phyloP scores from a whole-genome alignment of 345 rosid genomes.

The Punica granatum region DNA sequence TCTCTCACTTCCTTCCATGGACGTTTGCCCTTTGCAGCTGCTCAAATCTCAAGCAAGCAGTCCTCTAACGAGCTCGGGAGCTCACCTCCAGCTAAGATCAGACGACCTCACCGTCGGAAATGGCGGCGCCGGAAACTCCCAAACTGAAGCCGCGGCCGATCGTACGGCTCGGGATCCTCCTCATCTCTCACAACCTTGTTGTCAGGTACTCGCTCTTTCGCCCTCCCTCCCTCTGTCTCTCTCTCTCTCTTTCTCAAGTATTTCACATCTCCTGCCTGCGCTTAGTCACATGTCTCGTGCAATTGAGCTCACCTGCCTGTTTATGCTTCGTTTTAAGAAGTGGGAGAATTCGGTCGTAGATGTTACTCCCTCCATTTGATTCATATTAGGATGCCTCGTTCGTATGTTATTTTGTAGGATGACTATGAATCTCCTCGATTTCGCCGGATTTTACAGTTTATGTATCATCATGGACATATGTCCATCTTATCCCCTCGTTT shows the following conservation, averaged over 20 bases:
- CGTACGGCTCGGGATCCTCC: slow-evolving; percentile 69
- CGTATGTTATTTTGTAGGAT: background rate
- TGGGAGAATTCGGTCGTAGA: background rate
- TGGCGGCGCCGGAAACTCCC: slow-evolving; percentile 21
- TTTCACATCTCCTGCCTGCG: background rate
- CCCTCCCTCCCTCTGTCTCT: background rate
- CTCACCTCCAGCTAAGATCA: background rate
- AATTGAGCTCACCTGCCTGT: background rate
- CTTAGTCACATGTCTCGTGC: background rate
- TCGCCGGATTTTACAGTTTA: background rate
- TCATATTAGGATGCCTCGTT: background rate
- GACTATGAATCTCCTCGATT: background rate
- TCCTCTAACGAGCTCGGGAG: background rate
- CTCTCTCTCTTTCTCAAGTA: background rate
- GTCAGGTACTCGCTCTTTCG: slow-evolving; percentile 38
- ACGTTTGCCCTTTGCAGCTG: background rate
- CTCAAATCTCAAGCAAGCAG: background rate
- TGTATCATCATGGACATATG: background rate
- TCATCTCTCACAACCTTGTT: slow-evolving; percentile 62
- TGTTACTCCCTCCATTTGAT: background rate
- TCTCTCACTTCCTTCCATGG: background rate
- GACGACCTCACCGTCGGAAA: background rate
- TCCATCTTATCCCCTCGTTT: background rate
- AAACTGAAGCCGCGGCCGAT: slow-evolving; percentile 58
- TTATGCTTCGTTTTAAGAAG: background rate